Conservation (phyloP, 2,329 filamentous ascomycete genomes). For the Penicillium sp. region DNA sequence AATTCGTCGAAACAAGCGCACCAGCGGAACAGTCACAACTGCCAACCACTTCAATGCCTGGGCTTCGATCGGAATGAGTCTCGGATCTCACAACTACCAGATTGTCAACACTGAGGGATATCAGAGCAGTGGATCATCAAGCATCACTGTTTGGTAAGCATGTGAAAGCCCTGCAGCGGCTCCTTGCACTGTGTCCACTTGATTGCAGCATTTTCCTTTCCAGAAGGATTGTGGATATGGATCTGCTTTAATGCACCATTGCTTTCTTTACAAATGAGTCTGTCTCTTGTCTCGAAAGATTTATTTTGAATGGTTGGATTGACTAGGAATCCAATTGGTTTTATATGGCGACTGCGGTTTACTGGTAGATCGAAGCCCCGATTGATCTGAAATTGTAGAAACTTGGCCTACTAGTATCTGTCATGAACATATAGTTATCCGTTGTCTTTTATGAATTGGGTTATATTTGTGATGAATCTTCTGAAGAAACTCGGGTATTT, state of each 20-base stretch:
- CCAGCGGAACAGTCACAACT: slow-evolving; percentile 37
- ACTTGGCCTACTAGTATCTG: too few relatives aligned
- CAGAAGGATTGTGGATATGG: background rate
- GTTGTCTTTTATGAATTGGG: too few relatives aligned
- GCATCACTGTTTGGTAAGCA: slow-evolving; percentile 37
- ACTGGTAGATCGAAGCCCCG: too few relatives aligned
- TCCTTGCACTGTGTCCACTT: background rate
- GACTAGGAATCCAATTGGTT: too few relatives aligned
- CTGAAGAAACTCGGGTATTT: too few relatives aligned
- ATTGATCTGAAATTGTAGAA: too few relatives aligned
- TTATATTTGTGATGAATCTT: too few relatives aligned
- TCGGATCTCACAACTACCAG: slow-evolving; percentile 42
- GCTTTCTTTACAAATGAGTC: too few relatives aligned
- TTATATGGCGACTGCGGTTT: too few relatives aligned
- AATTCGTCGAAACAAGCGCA: slow-evolving; percentile 38
- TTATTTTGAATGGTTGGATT: too few relatives aligned
- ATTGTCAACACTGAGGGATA: slow-evolving; percentile 48
- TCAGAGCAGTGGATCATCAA: slow-evolving; percentile 39
- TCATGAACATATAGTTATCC: too few relatives aligned
- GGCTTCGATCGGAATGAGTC: slow-evolving; percentile 31
- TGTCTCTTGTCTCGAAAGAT: too few relatives aligned
- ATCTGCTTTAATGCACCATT: background rate
- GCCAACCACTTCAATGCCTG: slow-evolving; percentile 41
- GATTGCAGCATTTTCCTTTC: background rate
- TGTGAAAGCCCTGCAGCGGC: background rate